These are phyloP conservation scores for Ustilago vetiveriae DNA, from an alignment of 1,284 basidiomycete genomes.

Conservation along the genomic window DNA sequence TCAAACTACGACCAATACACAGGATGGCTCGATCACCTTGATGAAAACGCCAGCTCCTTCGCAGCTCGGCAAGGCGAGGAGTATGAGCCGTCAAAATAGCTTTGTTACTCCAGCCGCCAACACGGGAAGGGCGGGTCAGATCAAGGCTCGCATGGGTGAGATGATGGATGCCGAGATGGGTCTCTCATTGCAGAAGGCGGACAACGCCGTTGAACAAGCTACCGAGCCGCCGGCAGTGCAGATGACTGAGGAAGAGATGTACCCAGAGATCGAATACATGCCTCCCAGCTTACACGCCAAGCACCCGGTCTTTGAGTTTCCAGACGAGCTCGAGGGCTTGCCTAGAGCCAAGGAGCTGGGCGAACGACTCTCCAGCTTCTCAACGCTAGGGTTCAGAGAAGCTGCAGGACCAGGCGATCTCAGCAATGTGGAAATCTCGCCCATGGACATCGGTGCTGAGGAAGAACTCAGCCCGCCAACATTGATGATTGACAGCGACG, in stretches of 20 bases:
- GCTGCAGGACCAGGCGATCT: constrained; percentile 25
- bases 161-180: constrained; percentile 52
- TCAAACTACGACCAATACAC: constrained; percentile 10
- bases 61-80: constrained; percentile 19
- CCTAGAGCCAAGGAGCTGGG: constrained; percentile 49
- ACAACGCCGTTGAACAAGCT: constrained; percentile 22
- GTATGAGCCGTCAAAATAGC: constrained; percentile 39
- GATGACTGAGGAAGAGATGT: constrained; percentile 58
- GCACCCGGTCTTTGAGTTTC: constrained; percentile 50
- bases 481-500: constrained; percentile 13
- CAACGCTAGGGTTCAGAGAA: constrained; percentile 10
- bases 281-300: constrained; percentile 34
- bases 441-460: constrained; percentile 11
- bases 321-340: constrained; percentile 49
- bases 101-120: constrained; percentile 61
- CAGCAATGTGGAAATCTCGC: constrained; percentile 19
- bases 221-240: constrained; percentile 17
- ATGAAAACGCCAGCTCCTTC: constrained; percentile 37
- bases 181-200: constrained; percentile 26
- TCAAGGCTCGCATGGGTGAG: constrained; percentile 60
- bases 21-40: constrained; percentile 3
- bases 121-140: constrained; percentile 55
- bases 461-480: constrained; percentile 5
- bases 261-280: constrained; percentile 60
- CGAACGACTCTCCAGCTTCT: constrained; percentile 25